These are phyloP conservation scores for Trematosphaeria pertusa DNA, from an alignment of 2,329 filamentous ascomycete genomes.

Conservation along the genomic window DNA sequence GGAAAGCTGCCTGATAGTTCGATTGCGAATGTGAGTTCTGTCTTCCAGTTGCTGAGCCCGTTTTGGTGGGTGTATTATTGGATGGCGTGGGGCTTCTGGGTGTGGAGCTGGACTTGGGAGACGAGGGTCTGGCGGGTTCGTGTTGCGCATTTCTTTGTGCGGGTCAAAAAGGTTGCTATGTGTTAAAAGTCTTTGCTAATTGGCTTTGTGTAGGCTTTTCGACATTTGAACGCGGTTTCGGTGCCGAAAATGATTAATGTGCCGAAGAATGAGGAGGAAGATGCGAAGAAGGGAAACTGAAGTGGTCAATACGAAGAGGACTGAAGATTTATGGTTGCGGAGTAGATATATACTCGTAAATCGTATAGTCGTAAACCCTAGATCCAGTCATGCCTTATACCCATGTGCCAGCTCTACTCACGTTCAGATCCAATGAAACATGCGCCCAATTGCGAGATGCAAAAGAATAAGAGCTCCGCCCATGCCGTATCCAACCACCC, in stretches of 20 bases:
- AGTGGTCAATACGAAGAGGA: slow-evolving; percentile 1
- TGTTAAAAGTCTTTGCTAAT: slow-evolving; percentile 33
- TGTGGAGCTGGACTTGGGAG: slow-evolving; percentile 50
- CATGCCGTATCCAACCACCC: slow-evolving; percentile 25
- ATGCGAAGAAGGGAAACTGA: slow-evolving; percentile 57
- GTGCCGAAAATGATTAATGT: slow-evolving; percentile 61
- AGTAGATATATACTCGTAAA: slow-evolving; percentile 26
- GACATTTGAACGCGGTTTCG: slow-evolving; percentile 59
- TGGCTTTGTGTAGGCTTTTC: slow-evolving; percentile 53
- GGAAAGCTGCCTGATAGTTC: slow-evolving; percentile 59
- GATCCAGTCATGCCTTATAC: too few species aligned
- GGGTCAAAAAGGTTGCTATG: not conserved
- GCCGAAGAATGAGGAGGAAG: slow-evolving; percentile 61
- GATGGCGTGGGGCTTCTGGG: slow-evolving; percentile 47
- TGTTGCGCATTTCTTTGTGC: slow-evolving; percentile 11
- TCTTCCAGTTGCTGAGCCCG: slow-evolving; percentile 38
- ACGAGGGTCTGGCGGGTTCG: slow-evolving; percentile 52
- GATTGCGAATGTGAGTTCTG: slow-evolving; percentile 59
- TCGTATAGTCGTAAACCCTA: slow-evolving; percentile 27
- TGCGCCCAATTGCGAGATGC: slow-evolving; percentile 35
- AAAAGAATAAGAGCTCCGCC: slow-evolving; percentile 24
- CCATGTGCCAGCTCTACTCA: too few species aligned
- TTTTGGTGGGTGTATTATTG: slow-evolving; percentile 49
- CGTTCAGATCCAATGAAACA: slow-evolving; percentile 29
- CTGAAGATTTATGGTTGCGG: not conserved